Conservation (phyloP, 371 early-diverging fungal species). For the Smittium culicis region DNA sequence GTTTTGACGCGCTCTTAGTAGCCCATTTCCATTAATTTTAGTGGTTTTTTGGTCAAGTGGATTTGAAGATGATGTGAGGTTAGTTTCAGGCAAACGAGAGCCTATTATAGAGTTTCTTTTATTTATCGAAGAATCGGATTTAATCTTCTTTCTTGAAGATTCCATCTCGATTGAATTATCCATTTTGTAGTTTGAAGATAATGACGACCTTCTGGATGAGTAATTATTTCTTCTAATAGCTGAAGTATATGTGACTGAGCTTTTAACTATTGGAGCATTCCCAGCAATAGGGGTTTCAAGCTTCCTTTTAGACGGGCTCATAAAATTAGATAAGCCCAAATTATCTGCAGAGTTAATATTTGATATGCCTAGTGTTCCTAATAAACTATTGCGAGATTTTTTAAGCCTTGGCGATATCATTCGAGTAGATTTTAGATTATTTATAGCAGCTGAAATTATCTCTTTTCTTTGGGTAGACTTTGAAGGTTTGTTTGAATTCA, state of each 20-base stretch:
- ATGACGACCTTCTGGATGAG: background rate
- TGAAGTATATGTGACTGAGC: background rate
- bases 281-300: background rate
- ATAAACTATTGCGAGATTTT: background rate
- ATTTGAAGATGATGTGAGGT: background rate
- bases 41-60: background rate
- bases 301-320: constrained; percentile 5
- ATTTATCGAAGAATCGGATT: background rate
- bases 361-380: background rate
- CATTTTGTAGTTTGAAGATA: background rate
- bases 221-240: background rate
- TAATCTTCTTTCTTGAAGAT: background rate
- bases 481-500: background rate
- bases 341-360: background rate
- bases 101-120: background rate
- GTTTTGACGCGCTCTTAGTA: background rate
- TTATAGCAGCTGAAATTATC: background rate
- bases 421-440: background rate
- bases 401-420: background rate
- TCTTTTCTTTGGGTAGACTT: background rate
- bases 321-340: background rate
- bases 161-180: background rate
- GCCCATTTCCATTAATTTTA: background rate
- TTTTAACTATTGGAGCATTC: background rate
- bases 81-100: no score